phyloP scores from a whole-genome alignment of 345 rosid genomes.

The Eutrema yunnanense region DNA sequence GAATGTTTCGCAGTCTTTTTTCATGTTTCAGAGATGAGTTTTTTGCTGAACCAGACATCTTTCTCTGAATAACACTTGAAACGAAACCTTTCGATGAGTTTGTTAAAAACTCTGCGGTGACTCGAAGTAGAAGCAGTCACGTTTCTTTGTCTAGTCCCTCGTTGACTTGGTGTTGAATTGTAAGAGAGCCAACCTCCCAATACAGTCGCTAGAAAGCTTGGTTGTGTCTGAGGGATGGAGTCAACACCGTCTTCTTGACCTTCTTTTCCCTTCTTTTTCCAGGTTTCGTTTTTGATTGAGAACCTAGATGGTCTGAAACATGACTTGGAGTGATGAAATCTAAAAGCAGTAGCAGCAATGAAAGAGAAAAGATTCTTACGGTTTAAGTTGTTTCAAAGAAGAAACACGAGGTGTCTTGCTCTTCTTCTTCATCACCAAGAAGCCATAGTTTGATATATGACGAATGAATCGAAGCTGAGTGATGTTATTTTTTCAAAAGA shows the following conservation, averaged over 20 bases:
- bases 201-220: constrained; percentile 27
- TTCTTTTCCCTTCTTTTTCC: constrained; percentile 3
- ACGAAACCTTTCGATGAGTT: constrained; percentile 38
- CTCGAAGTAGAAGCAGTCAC: constrained; percentile 19
- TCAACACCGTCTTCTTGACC: constrained; percentile 18
- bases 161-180: constrained; percentile 29
- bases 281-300: constrained; percentile 4
- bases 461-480: constrained; percentile 72
- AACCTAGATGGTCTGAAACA: constrained; percentile 17
- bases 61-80: constrained; percentile 19
- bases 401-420: constrained; percentile 24
- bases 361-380: constrained; percentile 38
- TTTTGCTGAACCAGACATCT: constrained; percentile 20
- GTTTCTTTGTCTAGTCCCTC: constrained; percentile 16
- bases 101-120: constrained; percentile 32
- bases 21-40: constrained; percentile 26
- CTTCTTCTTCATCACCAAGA: constrained; percentile 32
- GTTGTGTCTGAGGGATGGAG: constrained; percentile 13
- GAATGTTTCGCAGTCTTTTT: not conserved
- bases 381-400: constrained; percentile 28
- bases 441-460: constrained; percentile 43
- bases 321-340: not conserved
- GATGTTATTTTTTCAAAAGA: not conserved
- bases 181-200: constrained; percentile 38
- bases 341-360: not conserved